Evolutionary conservation across 2,329 filamentous ascomycete species (phyloP), one percentile per base, ranked within the genome.

Genomic region (Magnaporthiopsis rhizophila): DNA sequence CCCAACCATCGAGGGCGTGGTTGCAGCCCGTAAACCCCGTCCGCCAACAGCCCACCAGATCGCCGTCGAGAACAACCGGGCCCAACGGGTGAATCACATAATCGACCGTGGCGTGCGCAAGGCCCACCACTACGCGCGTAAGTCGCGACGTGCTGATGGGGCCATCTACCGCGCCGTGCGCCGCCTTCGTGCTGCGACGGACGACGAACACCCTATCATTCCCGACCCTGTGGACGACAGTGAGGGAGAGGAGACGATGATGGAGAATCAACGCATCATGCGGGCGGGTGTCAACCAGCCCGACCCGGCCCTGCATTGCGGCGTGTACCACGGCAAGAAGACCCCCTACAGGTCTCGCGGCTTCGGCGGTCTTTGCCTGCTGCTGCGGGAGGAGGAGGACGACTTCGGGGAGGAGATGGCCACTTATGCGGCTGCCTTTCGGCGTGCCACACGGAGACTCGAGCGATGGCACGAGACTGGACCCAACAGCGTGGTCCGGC

Each of bases 41-140:
- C 90, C 90, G 3, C 85, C 91, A 0, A 95, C 91, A 0, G 89
- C 90, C 50, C 91, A 95, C 74, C 91, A 95, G 75, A 79, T 92
- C 56, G 90, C 90, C 0, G 89, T 95, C 1, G 90, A 92, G 74
- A 84, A 88, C 64, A 92, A 93, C 74, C 83, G 91, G 24, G 89
- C 86, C 66, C 86, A 91, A 71, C 86, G 90, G 7, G 90, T 94
- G n/a, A 89, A 92, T 71, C 89, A 92, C 70, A 90, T 92, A 62
- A 83, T 95, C 21, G 88, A 91, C 69, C 86, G 88, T n/a, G 88
- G 89, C 36, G 78, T 94, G 45, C 85, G 89, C 61, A 83, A 81
- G 67, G 80, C 85, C 62, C 88, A 92, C 71, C 84, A 87, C 71
- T 80, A 80, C 64, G 83, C 86, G 15, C 85, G 86, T 60, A 87